Base-by-base conservation (phyloP, 768 basidiomycete genomes). In the Lepiota venenata region DNA sequence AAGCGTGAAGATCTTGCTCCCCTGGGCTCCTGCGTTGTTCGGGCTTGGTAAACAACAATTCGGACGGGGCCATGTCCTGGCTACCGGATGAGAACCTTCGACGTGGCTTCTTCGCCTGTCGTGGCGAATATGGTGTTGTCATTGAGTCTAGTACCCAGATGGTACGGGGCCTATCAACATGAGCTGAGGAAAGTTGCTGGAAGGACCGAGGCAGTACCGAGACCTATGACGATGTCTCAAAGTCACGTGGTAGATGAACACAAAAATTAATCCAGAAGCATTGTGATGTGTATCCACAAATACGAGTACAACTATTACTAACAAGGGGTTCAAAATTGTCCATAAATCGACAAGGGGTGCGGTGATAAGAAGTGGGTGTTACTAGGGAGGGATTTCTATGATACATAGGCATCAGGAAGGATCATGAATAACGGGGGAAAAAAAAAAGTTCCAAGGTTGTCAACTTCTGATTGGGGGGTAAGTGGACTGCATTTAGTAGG, bases 401-500 rank as follows among this genome's bases (percentile, higher is more conserved):
- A 18, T 47, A 47, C 36, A 35, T 16, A 21, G 36, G 16, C 11
- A 42, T 41, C 27, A 18, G 9, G 27, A 38, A n/a, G n/a, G 40
- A 41, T 50, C 49, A 20, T 42, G 14, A 20, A 50, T 25, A 5
- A 25, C 2, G 5, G 5, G 5, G 5, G 25, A 47, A 42, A 16
- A 40, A 14, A 46, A 36, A n/a, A 11, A 18, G 42, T 14, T 35
- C 42, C 15, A n/a, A 25, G 3, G 27, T 36, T 4, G 25, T 58
- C 25, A 27, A 50, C 21, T 32, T 47, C n/a, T n/a, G n/a, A n/a
- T n/a, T n/a, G n/a, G n/a, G n/a, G n/a, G 29, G 41, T 36, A 8
- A 11, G 39, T 27, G 21, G 27, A 32, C 32, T 15, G 8, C 16
- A 45, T 49, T 64, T 64, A 67, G 47, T 69, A 65, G 9, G 63